Base-by-base conservation (phyloP, 768 basidiomycete species). In the Tricholoma flavovirens region DNA sequence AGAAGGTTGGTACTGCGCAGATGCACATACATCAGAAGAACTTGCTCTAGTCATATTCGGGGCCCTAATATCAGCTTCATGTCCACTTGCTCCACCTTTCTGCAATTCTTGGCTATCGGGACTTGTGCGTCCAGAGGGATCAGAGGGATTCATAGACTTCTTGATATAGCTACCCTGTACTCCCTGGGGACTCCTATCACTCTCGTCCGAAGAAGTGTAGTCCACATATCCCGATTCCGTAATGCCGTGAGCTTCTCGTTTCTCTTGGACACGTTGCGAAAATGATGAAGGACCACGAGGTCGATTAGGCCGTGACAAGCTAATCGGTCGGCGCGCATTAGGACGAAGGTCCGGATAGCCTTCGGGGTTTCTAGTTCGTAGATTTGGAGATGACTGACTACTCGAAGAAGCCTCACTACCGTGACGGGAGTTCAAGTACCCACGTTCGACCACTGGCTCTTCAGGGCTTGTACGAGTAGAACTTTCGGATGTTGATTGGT, bases 261-360 rank as follows among this genome's bases (percentile, higher is more conserved):
- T 80, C 52, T 77, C 72, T 54, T 75, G 73, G 4, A 78, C 73
- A 48, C 77, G 77, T 32, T 62, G 59, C 33, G 76, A 65, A 66
- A 83, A 80, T 4, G 73, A 71, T 17, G 76, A 72, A 17, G 67
- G 69, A 42, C 57, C 57, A 22, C 50, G 57, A 12, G 54, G 54
- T 30, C 42, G 51, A 52, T 43, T 36, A 19, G 51, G 36, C 35
- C 53, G 38, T 8, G 52, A 26, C 48, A 38, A 42, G 24, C 29
- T 5, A 36, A 51, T 33, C 21, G 57, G 57, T 15, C 38, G 51
- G 24, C 55, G 55, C 21, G 55, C 45, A 50, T 56, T 59, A 17
- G 55, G 55, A 26, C 30, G 55, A 21, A 56, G 26, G 4, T 49
- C 46, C 11, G 40, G 46, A 53, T 54, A 21, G 12, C 15, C 19